phyloP scores from a whole-genome alignment of 225 moss, liverwort and hornwort species.

The Thuidium tamariscinum region DNA sequence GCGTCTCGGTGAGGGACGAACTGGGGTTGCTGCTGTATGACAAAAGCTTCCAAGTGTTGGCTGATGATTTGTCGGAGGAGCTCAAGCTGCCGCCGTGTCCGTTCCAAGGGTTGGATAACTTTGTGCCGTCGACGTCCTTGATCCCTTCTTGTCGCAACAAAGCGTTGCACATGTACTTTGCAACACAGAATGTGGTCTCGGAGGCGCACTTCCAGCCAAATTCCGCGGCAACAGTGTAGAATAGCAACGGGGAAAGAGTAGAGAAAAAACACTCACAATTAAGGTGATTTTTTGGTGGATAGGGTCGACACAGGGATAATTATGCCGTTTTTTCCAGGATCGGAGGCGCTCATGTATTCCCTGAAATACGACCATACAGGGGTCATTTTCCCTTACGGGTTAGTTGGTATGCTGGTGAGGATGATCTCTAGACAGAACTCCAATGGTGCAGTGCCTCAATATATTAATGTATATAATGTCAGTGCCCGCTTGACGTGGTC shows the following conservation, averaged over 20 bases:
- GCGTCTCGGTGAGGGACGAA: conserved; percentile 19
- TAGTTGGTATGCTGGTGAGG: background rate
- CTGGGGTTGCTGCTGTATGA: conserved; percentile 27
- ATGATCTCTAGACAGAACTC: background rate
- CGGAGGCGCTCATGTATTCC: background rate
- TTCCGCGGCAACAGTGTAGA: conserved; percentile 15
- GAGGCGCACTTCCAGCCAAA: conserved; percentile 39
- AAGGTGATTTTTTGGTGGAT: conserved; percentile 22
- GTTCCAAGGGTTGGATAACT: conserved; percentile 23
- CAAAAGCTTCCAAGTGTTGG: conserved; percentile 28
- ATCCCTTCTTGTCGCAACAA: background rate
- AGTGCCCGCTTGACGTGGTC: background rate
- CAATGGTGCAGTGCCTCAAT: background rate
- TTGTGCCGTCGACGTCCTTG: background rate
- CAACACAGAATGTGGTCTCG: conserved; percentile 27
- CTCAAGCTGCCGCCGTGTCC: conserved; percentile 33
- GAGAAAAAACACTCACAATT: background rate
- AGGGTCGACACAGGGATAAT: background rate
- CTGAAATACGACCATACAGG: background rate
- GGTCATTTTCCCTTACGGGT: background rate
- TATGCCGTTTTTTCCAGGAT: background rate
- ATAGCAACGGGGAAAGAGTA: background rate
- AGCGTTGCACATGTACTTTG: conserved; percentile 2
- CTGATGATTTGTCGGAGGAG: conserved; percentile 36
- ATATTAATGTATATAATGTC: conserved; percentile 4